phyloP scores from a whole-genome alignment of 148 eudicot species.

The Rhododendron williamsianum region DNA sequence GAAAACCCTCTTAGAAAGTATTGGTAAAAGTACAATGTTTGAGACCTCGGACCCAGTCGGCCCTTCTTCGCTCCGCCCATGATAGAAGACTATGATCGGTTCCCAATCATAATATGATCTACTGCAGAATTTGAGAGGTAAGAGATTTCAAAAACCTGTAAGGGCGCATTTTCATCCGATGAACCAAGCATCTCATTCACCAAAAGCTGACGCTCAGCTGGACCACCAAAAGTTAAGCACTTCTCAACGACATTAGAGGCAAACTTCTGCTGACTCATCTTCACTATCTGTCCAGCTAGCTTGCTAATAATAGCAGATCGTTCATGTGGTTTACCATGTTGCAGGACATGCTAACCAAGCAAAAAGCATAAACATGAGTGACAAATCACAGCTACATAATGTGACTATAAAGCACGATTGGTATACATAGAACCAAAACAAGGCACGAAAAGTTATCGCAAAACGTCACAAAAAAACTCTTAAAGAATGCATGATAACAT shows the following conservation, averaged over 20 bases:
- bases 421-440: neutral
- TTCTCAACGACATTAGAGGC: constrained; percentile 74
- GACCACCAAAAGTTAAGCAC: constrained; percentile 52
- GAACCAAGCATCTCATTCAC: constrained; percentile 64
- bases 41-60: neutral
- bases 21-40: neutral
- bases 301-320: constrained; percentile 45
- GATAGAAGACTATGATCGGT: neutral
- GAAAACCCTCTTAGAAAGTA: neutral
- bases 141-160: constrained; percentile 31
- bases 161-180: constrained; percentile 55
- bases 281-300: constrained; percentile 62
- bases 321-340: constrained; percentile 56
- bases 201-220: constrained; percentile 53
- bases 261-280: constrained; percentile 69
- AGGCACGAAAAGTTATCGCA: neutral
- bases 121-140: neutral
- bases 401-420: neutral
- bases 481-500: neutral
- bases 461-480: neutral
- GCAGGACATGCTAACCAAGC: constrained; percentile 50
- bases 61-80: neutral
- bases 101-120: neutral
- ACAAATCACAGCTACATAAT: neutral
- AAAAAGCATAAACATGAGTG: constrained; percentile 8